phyloP scores from a whole-genome alignment of 2,329 filamentous ascomycete species.

The Calycina herbarum region DNA sequence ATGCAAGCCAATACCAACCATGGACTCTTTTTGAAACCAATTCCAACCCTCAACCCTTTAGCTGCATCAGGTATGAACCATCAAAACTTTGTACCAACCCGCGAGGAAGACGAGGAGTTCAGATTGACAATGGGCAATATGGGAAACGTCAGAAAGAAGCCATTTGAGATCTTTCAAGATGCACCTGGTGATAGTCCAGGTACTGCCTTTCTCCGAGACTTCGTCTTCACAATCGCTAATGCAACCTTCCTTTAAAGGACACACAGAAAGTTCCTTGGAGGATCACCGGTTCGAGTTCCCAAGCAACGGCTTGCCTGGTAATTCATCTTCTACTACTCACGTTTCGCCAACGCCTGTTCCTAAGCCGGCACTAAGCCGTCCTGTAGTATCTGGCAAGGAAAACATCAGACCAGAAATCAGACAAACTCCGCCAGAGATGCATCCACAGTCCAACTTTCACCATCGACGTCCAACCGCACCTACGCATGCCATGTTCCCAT shows the following conservation, averaged over 20 bases:
- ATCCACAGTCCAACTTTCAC: constrained; percentile 16
- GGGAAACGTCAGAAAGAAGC: constrained; percentile 33
- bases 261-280: constrained; percentile 37
- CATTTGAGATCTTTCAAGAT: constrained; percentile 36
- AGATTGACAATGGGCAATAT: constrained; percentile 32
- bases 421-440: neutral
- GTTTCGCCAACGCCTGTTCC: constrained; percentile 32
- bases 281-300: constrained; percentile 35
- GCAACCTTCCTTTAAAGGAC: constrained; percentile 18
- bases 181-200: constrained; percentile 33
- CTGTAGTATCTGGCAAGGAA: constrained; percentile 28
- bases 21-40: constrained; percentile 16
- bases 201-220: constrained; percentile 10
- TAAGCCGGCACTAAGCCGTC: constrained; percentile 24
- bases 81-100: constrained; percentile 25
- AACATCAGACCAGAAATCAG: constrained; percentile 25
- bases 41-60: constrained; percentile 30
- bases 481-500: constrained; percentile 22
- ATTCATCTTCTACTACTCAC: constrained; percentile 16
- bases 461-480: constrained; percentile 22
- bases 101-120: constrained; percentile 38
- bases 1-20: constrained; percentile 7
- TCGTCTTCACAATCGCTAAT: constrained; percentile 14
- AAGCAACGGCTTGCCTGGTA: constrained; percentile 26
- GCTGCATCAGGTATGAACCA: constrained; percentile 17